Evolutionary conservation across 2,329 filamentous ascomycete species (phyloP), one percentile per base, ranked within the genome.

Genomic region (Penicillium nordicum): DNA sequence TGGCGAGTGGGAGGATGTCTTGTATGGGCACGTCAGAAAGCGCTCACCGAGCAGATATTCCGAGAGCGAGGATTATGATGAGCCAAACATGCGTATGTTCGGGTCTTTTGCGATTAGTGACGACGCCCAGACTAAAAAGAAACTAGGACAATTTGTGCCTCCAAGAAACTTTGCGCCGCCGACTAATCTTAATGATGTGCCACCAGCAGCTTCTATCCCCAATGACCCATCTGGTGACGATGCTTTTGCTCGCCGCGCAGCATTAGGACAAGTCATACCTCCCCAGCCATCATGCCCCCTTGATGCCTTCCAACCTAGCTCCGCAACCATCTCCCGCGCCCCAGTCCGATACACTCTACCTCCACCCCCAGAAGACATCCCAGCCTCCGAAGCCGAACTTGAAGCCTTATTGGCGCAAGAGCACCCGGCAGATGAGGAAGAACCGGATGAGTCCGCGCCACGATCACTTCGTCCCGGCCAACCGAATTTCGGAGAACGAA

Each of bases 1-100:
- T 4, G 82, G 84, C 55, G 91, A 95, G 66, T 97, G 92, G 92
- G 95, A 92, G 70, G 84, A 87, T 40, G 77, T 89, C 37, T 79
- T 96, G 14, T 92, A 94, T 71, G 84, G 85, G 14, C 89, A 92
- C 69, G 81, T 86, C 43, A 82, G 81, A 64, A 79, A 72, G 58
- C 74, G 70, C 50, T 74, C 74, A 45, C 69, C 64, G 29, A 77
- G 72, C 53, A 74, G 75, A 61, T 77, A 78, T 59, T 73, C 79
- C 56, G 74, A 78, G 58, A 84, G 79, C 53, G 79, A 81, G 38
- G 79, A 82, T 38, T 77, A 80, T 53, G 76, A 80, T 50, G 70
- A 71, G 37, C 74, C 72, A 52, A 75, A 75, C 67, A 79, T 76
- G 54, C 74, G 80, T 82, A 74, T 68, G 79, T 68, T 47, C 34